Base-by-base conservation (phyloP, 2,329 filamentous ascomycete species). In the Cercospora berteroae region DNA sequence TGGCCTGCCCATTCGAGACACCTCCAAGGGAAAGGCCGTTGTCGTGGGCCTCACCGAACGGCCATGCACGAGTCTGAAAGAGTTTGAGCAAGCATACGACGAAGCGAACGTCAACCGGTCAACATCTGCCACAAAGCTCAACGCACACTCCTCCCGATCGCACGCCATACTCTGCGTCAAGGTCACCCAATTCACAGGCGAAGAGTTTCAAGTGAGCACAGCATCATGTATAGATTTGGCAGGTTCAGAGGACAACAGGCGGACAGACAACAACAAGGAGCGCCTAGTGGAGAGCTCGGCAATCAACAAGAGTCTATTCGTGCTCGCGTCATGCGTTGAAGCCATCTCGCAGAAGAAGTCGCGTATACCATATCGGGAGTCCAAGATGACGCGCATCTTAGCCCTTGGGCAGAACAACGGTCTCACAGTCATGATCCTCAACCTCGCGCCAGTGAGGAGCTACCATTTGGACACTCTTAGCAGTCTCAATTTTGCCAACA, bases 221-320 rank as follows among this genome's bases (percentile, higher is more conserved):
- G 93, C 92, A 13, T 97, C 92, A 1, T 94, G 93, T 75, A 98
- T 98, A 78, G 94, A 98, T 80, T 84, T 98, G 74, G 94, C 94
- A 65, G 94, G 94, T 48, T 97, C 94, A 1, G 95, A 98, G 80
- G 94, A 98, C 79, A 98, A 98, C 78, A 87, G 94, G 59, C 86
- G 94, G 60, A 98, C 94, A 0, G 94, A 97, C 62, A 98, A 98
- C 79, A 93, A 90, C 74, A 95, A 94, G 78, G 93, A 97, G 79
- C 87, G 94, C 27, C 84, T 98, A 77, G 87, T 97, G n/a, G 94
- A 98, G 80, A 97, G 93, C 44, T 93, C 94, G 0, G 94, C 92
- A 75, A 98, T 98, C 83, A 98, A 98, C 85, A 98, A 97, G 82
- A 96, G 92, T 70, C 84, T 98, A 6, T 98, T 98, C 75, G 94